A percentile compares a stretch with the other conserved stretches of the same genome.
These are phyloP conservation scores for Plasmodium fragile DNA, from an alignment of 169 alveolate genomes.

Conservation along the genomic window DNA sequence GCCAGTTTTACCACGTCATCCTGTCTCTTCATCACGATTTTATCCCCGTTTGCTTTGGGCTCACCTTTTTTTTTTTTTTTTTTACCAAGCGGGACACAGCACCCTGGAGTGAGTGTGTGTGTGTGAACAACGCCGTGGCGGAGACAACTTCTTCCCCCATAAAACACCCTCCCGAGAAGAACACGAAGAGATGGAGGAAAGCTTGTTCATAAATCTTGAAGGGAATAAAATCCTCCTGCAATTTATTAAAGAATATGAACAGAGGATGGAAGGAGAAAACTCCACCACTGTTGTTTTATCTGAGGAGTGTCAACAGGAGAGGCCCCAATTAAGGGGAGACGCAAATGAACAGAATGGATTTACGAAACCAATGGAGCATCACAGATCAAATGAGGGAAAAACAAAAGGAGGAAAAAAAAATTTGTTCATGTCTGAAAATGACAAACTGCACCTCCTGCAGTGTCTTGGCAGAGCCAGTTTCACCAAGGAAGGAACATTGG, in stretches of 20 bases:
- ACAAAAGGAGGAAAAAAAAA: neutral
- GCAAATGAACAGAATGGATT: neutral
- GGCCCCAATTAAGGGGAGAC: neutral
- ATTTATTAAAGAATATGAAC: neutral
- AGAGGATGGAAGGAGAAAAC: neutral
- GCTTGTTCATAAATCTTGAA: constrained; percentile 8
- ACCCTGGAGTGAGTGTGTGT: neutral
- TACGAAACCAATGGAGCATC: neutral
- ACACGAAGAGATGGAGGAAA: neutral
- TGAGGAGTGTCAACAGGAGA: neutral
- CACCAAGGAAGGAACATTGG: neutral
- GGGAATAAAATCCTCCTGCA: neutral
- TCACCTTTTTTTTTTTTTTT: no score
- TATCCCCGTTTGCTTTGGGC: neutral
- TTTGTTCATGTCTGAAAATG: constrained; percentile 29
- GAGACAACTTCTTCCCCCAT: neutral
- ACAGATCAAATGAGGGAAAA: neutral
- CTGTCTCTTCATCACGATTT: no score
- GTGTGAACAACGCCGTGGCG: neutral
- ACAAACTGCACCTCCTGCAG: constrained; percentile 20
- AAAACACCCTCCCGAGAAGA: no score
- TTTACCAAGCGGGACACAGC: neutral
- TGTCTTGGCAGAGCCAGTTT: neutral
- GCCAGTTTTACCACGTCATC: neutral
- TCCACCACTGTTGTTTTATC: neutral